Evolutionary conservation across 1,139 yeast species (phyloP).

Genomic region (Yamadazyma spencermartinsiae): DNA sequence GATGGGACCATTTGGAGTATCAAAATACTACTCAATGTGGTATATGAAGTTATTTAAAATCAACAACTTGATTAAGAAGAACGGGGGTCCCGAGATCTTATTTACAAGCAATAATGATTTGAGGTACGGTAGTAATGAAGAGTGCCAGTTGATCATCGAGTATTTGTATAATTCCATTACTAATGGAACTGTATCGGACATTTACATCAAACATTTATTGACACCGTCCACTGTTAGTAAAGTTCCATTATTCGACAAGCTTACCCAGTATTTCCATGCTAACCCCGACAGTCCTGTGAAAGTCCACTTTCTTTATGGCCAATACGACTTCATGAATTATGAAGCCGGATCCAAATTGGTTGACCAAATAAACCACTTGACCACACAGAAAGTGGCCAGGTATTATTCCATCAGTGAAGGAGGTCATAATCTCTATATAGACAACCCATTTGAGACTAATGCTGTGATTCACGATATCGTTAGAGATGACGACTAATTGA

Average conservation of each 20-base stretch:
- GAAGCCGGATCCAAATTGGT: conserved; percentile 65
- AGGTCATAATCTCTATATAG: conserved; percentile 49
- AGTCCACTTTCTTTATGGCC: conserved; percentile 69
- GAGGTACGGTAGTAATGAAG: conserved; percentile 43
- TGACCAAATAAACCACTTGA: conserved; percentile 28
- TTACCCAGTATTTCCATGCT: conserved; percentile 28
- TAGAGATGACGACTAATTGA: conserved; percentile 12
- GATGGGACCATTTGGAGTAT: conserved; percentile 56
- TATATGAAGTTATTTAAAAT: conserved; percentile 45
- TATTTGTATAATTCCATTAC: conserved; percentile 64
- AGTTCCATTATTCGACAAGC: conserved; percentile 71
- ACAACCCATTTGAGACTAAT: conserved; percentile 59
- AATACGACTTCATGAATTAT: conserved; percentile 83
- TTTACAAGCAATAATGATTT: conserved; percentile 30
- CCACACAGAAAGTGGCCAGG: conserved; percentile 12
- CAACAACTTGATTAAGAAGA: conserved; percentile 38
- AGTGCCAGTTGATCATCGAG: conserved; percentile 48
- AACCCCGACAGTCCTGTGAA: conserved; percentile 15
- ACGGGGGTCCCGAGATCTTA: conserved; percentile 32
- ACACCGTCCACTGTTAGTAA: conserved; percentile 80
- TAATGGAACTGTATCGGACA: conserved; percentile 63
- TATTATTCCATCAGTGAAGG: conserved; percentile 39
- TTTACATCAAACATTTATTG: conserved; percentile 60
- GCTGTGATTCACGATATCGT: conserved; percentile 22
- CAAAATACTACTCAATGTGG: conserved; percentile 45